A percentile compares a stretch with the other conserved stretches of the same genome.
phyloP scores from a whole-genome alignment of 2,329 filamentous ascomycete species.

The Dendryphion nanum region DNA sequence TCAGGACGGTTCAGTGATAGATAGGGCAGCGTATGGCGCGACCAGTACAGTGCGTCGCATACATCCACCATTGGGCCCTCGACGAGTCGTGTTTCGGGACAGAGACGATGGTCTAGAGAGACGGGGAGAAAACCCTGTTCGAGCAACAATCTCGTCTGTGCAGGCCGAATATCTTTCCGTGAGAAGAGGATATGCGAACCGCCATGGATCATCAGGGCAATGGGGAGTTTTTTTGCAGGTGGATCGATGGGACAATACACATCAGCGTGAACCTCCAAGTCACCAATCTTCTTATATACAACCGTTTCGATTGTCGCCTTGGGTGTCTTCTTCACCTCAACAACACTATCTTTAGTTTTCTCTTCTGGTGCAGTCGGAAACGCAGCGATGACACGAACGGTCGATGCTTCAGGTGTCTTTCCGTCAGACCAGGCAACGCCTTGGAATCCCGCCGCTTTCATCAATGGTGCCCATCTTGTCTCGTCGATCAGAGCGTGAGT shows the following conservation, averaged over 20 bases:
- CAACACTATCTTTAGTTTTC: not conserved
- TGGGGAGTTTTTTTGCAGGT: not conserved
- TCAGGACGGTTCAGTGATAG: constrained; percentile 23
- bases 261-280: constrained; percentile 21
- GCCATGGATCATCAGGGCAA: constrained; percentile 48
- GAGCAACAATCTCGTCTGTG: constrained; percentile 41
- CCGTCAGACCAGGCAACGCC: constrained; percentile 25
- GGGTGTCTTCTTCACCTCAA: not conserved
- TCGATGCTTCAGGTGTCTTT: constrained; percentile 5
- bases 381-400: constrained; percentile 9
- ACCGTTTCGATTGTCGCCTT: constrained; percentile 6
- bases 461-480: constrained; percentile 14
- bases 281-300: constrained; percentile 10
- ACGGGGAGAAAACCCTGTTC: constrained; percentile 46
- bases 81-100: constrained; percentile 47
- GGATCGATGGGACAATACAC: not conserved
- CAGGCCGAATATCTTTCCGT: constrained; percentile 37
- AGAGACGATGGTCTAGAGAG: constrained; percentile 52
- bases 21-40: constrained; percentile 29
- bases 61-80: constrained; percentile 50
- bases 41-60: constrained; percentile 46
- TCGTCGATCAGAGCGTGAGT: constrained; percentile 15
- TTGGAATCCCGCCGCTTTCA: constrained; percentile 17
- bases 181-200: constrained; percentile 44
- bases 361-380: constrained; percentile 1